These are phyloP conservation scores for Trichocladium antarcticum DNA, from an alignment of 495 filamentous ascomycete genomes.

Conservation along the genomic window DNA sequence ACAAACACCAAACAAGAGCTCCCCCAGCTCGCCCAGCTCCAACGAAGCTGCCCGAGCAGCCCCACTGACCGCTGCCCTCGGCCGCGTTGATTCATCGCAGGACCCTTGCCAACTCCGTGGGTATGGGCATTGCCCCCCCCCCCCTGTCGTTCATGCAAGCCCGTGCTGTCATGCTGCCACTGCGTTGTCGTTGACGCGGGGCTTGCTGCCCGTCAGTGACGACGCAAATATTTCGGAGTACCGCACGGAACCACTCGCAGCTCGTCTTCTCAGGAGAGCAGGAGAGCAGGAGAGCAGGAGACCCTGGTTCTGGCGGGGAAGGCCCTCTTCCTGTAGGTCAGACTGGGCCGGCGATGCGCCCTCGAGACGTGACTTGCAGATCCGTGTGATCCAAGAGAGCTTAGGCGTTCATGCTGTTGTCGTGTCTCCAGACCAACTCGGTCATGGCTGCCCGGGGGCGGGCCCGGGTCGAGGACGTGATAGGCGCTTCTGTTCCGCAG, in stretches of 20 bases:
- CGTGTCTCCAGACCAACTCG: background rate
- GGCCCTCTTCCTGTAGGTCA: background rate
- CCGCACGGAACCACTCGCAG: too few species aligned
- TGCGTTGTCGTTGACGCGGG: background rate
- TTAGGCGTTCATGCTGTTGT: background rate
- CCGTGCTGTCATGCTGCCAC: background rate
- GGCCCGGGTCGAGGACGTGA: background rate
- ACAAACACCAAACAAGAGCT: conserved; percentile 9
- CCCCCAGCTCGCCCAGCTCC: too few species aligned
- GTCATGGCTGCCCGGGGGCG: background rate
- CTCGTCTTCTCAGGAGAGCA: background rate
- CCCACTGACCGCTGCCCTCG: background rate
- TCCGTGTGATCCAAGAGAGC: background rate
- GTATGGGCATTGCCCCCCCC: background rate
- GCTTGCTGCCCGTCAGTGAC: background rate
- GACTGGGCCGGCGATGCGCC: background rate
- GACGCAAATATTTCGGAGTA: background rate
- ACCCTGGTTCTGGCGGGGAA: too few species aligned
- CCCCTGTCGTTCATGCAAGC: conserved; percentile 3
- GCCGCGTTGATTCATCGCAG: background rate
- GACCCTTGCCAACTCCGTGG: conserved; percentile 3
- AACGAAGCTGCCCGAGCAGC: background rate
- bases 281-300: too few species aligned
- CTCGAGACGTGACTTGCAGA: background rate
- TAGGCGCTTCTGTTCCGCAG: conserved; percentile 8